Evolutionary conservation across 306 rosid species (phyloP).

Genomic region (Fragaria iinumae): DNA sequence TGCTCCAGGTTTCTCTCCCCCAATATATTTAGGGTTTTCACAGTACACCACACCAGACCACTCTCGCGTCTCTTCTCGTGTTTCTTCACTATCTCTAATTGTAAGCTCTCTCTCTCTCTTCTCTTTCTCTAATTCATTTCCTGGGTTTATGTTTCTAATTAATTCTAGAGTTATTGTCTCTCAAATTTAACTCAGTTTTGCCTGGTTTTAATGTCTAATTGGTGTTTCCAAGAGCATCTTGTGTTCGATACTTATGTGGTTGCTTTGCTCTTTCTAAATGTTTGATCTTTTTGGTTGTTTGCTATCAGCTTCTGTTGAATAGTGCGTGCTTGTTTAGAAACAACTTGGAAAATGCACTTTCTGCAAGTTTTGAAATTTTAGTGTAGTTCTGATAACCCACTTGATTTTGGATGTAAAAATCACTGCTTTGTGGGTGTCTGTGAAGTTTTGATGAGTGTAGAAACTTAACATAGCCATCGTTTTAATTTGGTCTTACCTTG

Average conservation of each 20-base stretch:
- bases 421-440: background rate
- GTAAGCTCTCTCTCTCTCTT: slow-evolving; percentile 20
- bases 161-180: slow-evolving; percentile 15
- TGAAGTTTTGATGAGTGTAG: background rate
- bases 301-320: background rate
- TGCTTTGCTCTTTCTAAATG: background rate
- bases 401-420: slow-evolving; percentile 5
- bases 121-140: background rate
- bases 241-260: background rate
- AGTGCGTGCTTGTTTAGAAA: background rate
- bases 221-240: slow-evolving; percentile 2
- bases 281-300: background rate
- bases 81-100: slow-evolving; percentile 3
- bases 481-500: background rate
- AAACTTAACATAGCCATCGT: background rate
- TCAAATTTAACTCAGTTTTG: background rate
- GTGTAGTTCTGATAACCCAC: slow-evolving; percentile 5
- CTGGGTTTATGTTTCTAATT: background rate
- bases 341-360: background rate
- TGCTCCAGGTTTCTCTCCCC: slow-evolving; percentile 14
- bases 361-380: slow-evolving; percentile 7
- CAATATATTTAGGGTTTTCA: slow-evolving; percentile 37
- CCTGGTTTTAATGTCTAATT: background rate
- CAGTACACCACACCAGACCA: background rate
- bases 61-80: slow-evolving; percentile 15